These are phyloP conservation scores for Paecilomyces sp. DNA, from an alignment of 2,329 filamentous ascomycete genomes.

Conservation along the genomic window DNA sequence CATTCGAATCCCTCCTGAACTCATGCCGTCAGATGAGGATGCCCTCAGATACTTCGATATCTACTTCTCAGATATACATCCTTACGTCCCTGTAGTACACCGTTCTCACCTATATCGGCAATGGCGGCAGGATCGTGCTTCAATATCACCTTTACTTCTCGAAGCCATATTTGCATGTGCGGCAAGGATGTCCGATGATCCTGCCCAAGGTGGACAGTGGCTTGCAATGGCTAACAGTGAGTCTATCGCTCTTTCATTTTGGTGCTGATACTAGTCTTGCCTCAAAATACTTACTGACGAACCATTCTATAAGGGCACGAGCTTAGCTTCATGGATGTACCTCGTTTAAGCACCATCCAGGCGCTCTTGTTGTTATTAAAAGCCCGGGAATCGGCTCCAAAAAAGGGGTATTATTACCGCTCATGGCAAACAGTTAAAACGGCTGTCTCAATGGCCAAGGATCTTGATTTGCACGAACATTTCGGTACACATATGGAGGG, in stretches of 20 bases:
- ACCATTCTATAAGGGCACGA: constrained; percentile 60
- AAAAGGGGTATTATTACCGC: constrained; percentile 90
- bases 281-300: constrained; percentile 14
- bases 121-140: constrained; percentile 75
- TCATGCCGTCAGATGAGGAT: constrained; percentile 85
- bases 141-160: constrained; percentile 80
- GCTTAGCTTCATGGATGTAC: constrained; percentile 88
- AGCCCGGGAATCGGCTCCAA: constrained; percentile 83
- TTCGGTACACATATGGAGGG: constrained; percentile 69
- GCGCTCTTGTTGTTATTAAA: constrained; percentile 82
- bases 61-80: constrained; percentile 85
- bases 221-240: constrained; percentile 79
- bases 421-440: constrained; percentile 96
- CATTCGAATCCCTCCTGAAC: constrained; percentile 80
- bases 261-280: neutral
- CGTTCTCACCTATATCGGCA: constrained; percentile 77
- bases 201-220: constrained; percentile 83
- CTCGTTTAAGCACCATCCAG: constrained; percentile 84
- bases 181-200: constrained; percentile 73
- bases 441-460: constrained; percentile 87
- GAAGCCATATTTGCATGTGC: constrained; percentile 90
- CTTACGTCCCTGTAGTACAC: constrained; percentile 85
- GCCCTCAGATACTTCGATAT: constrained; percentile 80
- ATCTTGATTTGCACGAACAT: constrained; percentile 84
- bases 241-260: constrained; percentile 19